Conservation (phyloP, 768 basidiomycete species). For the Albatrellus ellisii region DNA sequence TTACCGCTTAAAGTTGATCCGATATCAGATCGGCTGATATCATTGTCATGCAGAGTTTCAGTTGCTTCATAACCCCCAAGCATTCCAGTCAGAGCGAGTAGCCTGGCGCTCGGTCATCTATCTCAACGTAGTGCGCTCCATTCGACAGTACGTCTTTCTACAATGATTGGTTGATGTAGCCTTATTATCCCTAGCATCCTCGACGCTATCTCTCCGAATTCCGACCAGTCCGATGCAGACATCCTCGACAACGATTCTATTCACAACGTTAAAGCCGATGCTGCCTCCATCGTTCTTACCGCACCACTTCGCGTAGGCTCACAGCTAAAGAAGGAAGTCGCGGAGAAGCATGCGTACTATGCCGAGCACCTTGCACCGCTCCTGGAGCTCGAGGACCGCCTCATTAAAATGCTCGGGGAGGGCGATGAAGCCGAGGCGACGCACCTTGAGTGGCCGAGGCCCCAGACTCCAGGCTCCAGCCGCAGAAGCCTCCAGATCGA, state of each 20-base stretch:
- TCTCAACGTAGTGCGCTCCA: conserved; percentile 73
- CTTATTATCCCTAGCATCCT: conserved; percentile 38
- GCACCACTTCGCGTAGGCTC: conserved; percentile 30
- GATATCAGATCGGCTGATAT: no score
- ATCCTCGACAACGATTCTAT: conserved; percentile 28
- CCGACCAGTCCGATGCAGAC: conserved; percentile 37
- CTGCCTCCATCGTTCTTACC: conserved; percentile 34
- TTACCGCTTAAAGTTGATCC: no score
- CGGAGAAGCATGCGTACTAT: conserved; percentile 40
- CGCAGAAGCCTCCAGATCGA: conserved; percentile 10
- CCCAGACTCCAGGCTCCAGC: neutral
- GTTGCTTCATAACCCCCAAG: conserved; percentile 61
- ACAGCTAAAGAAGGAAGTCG: conserved; percentile 17
- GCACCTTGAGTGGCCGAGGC: conserved; percentile 23
- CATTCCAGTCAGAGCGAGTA: conserved; percentile 68
- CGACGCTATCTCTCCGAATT: conserved; percentile 58
- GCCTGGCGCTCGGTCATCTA: conserved; percentile 86
- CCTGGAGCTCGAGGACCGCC: conserved; percentile 50
- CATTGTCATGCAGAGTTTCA: conserved; percentile 91
- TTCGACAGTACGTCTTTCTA: conserved; percentile 42
- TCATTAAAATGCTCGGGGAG: conserved; percentile 54
- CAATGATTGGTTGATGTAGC: neutral
- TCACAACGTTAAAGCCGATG: conserved; percentile 29
- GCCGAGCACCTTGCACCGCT: conserved; percentile 53
- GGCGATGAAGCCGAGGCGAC: conserved; percentile 59